Evolutionary conservation across 2,329 filamentous ascomycete species (phyloP).

Genomic region (Alternaria brassicicola): DNA sequence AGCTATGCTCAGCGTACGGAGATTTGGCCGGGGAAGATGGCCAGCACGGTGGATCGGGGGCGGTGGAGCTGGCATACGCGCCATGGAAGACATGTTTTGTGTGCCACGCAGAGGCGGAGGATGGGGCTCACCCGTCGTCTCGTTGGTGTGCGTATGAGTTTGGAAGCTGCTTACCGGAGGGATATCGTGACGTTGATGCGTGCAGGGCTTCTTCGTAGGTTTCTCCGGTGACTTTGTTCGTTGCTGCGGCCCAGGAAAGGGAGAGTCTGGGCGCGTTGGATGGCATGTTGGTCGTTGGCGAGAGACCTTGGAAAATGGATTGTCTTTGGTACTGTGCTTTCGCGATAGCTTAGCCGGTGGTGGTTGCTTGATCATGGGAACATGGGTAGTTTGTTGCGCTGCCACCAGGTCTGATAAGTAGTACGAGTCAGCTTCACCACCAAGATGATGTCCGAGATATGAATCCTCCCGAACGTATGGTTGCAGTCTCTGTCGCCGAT

Average conservation of each 20-base stretch:
- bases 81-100: not conserved
- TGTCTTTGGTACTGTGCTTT: not conserved
- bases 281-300: not conserved
- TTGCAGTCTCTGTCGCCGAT: not conserved
- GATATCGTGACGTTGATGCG: not conserved
- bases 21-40: not conserved
- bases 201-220: not conserved
- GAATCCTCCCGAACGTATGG: not conserved
- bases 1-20: not conserved
- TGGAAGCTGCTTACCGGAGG: not conserved
- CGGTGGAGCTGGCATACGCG: not conserved
- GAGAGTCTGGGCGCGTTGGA: not conserved
- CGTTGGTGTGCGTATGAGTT: not conserved
- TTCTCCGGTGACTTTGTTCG: not conserved
- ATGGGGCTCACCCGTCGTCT: not conserved
- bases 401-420: not conserved
- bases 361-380: not conserved
- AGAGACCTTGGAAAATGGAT: not conserved
- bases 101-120: not conserved
- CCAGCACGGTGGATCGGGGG: not conserved
- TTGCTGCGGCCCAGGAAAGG: not conserved
- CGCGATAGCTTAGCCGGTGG: not conserved
- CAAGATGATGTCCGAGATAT: not conserved
- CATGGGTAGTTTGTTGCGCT: not conserved
- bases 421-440: constrained; percentile 1